Percentiles rank a stretch among this genome's conserved stretches.
Conservation (phyloP, 2,329 filamentous ascomycete species). For the Pseudopithomyces chartarum region DNA sequence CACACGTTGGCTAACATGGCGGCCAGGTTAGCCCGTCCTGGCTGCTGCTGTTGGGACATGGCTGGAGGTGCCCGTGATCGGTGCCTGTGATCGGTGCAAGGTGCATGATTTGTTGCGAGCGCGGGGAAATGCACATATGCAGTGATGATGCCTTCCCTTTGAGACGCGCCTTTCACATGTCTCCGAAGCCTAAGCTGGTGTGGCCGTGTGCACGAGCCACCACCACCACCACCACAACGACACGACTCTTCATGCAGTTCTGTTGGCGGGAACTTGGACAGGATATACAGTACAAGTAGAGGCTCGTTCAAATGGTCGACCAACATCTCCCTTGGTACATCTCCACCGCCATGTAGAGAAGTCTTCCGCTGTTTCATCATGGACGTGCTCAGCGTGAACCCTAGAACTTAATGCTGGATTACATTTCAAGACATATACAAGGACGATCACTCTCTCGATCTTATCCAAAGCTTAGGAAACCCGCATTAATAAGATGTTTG, state of each 20-base stretch:
- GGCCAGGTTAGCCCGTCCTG: conserved; percentile 5
- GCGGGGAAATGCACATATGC: not conserved
- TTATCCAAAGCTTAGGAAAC: no score
- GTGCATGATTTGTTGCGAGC: conserved; percentile 9
- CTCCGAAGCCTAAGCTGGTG: not conserved
- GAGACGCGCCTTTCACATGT: conserved; percentile 3
- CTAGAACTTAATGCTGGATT: not conserved
- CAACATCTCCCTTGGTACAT: no score
- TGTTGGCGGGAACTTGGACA: no score
- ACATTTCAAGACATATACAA: not conserved
- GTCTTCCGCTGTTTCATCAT: no score
- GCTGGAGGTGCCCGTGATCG: conserved; percentile 1
- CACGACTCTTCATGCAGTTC: no score
- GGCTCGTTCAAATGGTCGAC: no score
- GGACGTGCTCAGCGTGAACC: no score
- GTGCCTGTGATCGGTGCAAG: not conserved
- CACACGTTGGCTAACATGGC: conserved; percentile 35
- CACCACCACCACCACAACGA: not conserved
- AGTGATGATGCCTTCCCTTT: not conserved
- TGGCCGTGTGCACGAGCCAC: not conserved
- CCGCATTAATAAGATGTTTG: no score
- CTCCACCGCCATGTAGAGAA: no score
- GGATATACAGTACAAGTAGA: no score
- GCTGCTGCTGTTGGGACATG: not conserved
- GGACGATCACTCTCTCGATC: no score